Evolutionary conservation across 1,284 basidiomycete genomes (phyloP), one percentile per base, ranked within the genome.

Genomic region (Flammula alnicola): DNA sequence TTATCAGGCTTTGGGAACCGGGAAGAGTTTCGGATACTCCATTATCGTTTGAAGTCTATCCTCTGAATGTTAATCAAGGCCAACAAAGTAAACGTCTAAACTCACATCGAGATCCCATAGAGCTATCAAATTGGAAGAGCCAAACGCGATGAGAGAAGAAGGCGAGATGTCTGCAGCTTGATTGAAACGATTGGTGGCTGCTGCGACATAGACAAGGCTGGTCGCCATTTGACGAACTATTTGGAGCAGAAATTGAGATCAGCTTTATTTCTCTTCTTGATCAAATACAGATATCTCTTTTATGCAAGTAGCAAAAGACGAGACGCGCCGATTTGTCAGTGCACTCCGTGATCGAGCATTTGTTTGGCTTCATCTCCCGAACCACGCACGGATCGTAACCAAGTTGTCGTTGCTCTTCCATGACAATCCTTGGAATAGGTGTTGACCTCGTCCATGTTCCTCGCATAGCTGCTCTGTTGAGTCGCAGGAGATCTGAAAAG

Each of bases 161-260:
- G 62, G 54, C 1, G 80, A 81, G 2, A 79, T 68, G 61, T 82
- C 78, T 8, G 86, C 86, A 1, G 83, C 81, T 57, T 86, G 79
- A 33, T 80, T 77, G 62, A 86, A 81, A 26, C 93, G 79, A 64
- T 96, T 97, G 11, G 83, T 80, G 5, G 92, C 83, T 1, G 90
- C 83, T 1, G 91, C 78, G 42, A 92, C 86, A 68, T 95, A 95
- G n/a, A 79, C 69, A 66, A 65, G 41, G 57, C 51, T 29, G 17
- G 38, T 42, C 14, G 66, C 46, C 68, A 72, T 73, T 33, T 33
- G 22, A 32, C 23, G 31, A 20, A n/a, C n/a, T n/a, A n/a, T n/a
- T n/a, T n/a, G n/a, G n/a, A n/a, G n/a, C n/a, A n/a, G n/a, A n/a
- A n/a, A n/a, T n/a, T n/a, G n/a, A 20, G 37, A 27, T 37, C 2